A percentile compares a stretch with the other conserved stretches of the same genome.
These are phyloP conservation scores for Cinnamomum micranthum DNA, from an alignment of 164 flowering plant species.

Conservation along the genomic window DNA sequence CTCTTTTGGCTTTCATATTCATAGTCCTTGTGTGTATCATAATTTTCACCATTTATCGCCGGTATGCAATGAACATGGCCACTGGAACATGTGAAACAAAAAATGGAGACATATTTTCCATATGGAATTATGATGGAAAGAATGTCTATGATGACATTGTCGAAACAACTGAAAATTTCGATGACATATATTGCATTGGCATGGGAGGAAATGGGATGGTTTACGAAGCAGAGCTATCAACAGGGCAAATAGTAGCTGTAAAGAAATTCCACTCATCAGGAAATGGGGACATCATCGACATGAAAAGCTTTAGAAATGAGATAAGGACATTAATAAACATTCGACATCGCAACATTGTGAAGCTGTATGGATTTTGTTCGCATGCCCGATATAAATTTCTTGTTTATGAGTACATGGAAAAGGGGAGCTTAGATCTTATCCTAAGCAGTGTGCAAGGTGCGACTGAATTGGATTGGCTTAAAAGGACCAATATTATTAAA, in stretches of 20 bases:
- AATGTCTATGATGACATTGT: constrained; percentile 45
- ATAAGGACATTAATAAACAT: constrained; percentile 42
- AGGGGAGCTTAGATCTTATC: constrained; percentile 45
- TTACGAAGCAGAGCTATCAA: constrained; percentile 38
- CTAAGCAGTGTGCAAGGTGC: constrained; percentile 29
- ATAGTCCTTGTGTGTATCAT: background rate
- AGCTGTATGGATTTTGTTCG: constrained; percentile 56
- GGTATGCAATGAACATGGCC: background rate
- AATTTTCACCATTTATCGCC: background rate
- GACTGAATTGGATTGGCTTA: constrained; percentile 38
- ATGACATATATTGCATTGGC: constrained; percentile 49
- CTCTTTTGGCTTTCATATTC: background rate
- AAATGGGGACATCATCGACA: constrained; percentile 7
- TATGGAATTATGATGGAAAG: constrained; percentile 55
- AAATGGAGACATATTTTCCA: constrained; percentile 5
- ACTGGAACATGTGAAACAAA: background rate
- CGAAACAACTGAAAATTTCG: constrained; percentile 47
- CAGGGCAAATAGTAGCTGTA: constrained; percentile 51
- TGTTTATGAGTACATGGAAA: constrained; percentile 56
- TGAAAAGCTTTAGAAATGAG: constrained; percentile 50
- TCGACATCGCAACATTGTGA: constrained; percentile 61
- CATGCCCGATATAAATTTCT: constrained; percentile 34
- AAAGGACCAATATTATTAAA: constrained; percentile 41
- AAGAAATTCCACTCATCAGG: constrained; percentile 39
- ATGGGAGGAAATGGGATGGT: constrained; percentile 61